Conservation (phyloP, 2,329 filamentous ascomycete genomes). For the Lachnellula hyalina region DNA sequence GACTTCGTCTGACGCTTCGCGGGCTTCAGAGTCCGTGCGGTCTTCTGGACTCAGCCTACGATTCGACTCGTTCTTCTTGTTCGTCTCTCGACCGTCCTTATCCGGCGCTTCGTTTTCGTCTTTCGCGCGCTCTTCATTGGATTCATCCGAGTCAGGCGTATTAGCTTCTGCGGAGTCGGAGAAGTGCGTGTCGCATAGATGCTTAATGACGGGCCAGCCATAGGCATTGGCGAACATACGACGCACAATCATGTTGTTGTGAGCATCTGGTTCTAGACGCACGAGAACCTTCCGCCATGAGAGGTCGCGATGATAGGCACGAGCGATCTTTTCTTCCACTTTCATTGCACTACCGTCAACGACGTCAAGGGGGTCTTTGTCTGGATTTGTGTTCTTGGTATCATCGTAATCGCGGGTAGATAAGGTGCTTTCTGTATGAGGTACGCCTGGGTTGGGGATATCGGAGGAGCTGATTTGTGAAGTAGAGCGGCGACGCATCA, state of each 20-base stretch:
- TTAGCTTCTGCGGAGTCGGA: conserved; percentile 64
- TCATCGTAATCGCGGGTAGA: conserved; percentile 48
- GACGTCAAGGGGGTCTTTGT: conserved; percentile 41
- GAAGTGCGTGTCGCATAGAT: conserved; percentile 92
- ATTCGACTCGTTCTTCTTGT: conserved; percentile 18
- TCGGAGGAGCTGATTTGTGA: background rate
- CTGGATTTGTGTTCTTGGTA: conserved; percentile 40
- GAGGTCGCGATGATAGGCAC: conserved; percentile 86
- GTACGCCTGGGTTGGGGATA: conserved; percentile 26
- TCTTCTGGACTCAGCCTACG: conserved; percentile 32
- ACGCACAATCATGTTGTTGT: conserved; percentile 97
- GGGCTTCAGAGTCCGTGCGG: conserved; percentile 41
- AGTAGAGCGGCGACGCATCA: conserved; percentile 18
- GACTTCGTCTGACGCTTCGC: conserved; percentile 38
- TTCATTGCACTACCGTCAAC: conserved; percentile 67
- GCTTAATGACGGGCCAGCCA: conserved; percentile 94
- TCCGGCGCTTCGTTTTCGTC: conserved; percentile 50
- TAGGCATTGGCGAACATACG: conserved; percentile 97
- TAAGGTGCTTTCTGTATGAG: conserved; percentile 42
- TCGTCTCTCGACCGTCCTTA: conserved; percentile 61
- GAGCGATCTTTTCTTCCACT: conserved; percentile 95
- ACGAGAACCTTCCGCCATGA: conserved; percentile 97
- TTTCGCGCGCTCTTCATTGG: conserved; percentile 64
- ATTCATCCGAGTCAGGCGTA: conserved; percentile 62
- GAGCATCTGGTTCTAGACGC: conserved; percentile 89